phyloP scores from a whole-genome alignment of 495 filamentous ascomycete species.

The Neurospora cerealis region DNA sequence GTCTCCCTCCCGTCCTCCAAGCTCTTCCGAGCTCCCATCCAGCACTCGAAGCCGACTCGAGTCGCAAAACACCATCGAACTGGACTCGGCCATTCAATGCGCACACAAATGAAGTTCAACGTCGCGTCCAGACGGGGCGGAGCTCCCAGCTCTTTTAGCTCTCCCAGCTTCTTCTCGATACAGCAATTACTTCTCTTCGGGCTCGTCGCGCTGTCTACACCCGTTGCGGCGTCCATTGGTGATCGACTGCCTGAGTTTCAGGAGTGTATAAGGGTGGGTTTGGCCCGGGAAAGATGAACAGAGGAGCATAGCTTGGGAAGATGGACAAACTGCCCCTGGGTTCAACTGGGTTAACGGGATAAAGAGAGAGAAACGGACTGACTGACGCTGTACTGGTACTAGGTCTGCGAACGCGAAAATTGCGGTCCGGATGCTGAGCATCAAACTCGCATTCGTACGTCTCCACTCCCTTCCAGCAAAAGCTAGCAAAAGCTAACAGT shows the following conservation, averaged over 20 bases:
- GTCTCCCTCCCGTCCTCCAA: background rate
- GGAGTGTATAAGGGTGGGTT: slow-evolving; percentile 73
- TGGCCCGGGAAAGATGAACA: too few relatives aligned
- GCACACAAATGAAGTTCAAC: background rate
- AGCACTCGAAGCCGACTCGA: background rate
- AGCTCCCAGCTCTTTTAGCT: background rate
- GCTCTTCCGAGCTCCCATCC: background rate
- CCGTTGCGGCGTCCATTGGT: slow-evolving; percentile 62
- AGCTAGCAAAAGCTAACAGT: too few relatives aligned
- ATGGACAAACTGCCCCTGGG: too few relatives aligned
- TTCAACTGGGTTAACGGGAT: too few relatives aligned
- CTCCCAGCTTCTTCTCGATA: background rate
- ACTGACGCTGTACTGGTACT: too few relatives aligned
- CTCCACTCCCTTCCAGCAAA: slow-evolving; percentile 1
- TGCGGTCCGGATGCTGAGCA: slow-evolving; percentile 43
- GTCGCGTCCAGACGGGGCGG: background rate
- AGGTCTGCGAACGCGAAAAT: slow-evolving; percentile 72
- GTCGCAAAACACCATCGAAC: background rate
- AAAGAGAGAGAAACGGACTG: too few relatives aligned
- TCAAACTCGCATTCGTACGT: slow-evolving; percentile 44
- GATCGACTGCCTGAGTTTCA: slow-evolving; percentile 84
- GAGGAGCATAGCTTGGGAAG: too few relatives aligned
- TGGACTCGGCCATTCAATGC: background rate
- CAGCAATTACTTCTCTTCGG: slow-evolving; percentile 23
- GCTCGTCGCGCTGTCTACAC: slow-evolving; percentile 34